Evolutionary conservation across 805 yeast species (phyloP), one percentile per base, ranked within the genome.

Genomic region (Cyberlindnera xylosilytica): DNA sequence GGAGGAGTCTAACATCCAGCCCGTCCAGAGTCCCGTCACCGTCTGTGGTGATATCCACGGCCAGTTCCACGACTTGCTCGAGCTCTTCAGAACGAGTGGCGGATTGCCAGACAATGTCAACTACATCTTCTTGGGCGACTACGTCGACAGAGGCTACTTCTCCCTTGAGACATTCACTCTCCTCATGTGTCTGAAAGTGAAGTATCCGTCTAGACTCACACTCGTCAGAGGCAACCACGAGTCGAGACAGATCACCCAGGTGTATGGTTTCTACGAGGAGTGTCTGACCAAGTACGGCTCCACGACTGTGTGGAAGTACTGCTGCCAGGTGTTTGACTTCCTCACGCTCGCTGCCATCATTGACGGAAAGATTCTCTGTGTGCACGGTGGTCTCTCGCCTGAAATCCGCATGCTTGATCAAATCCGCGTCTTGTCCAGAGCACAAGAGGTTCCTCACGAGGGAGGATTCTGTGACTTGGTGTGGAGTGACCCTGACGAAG

Each of bases 11-110:
- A 90, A 90, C 62, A 88, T 90, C 49, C 97, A 89, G 60, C 97
- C 97, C 0, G 97, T 89, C 3, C 84, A 81, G 57, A 78, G 88
- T 22, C 97, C 97, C 1, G 97, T 89, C 6, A 88, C 96, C 0
- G 97, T 89, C 1, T 89, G 97, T 69, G 97, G 95, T 60, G 99
- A 91, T 66, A 93, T 91, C 56, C 99, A 91, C 65, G 99, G 99
- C 4, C 99, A 91, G 64, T 91, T 91, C 63, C 98, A 91, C 62
- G 99, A 91, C 64, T 72, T 91, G 47, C 68, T 91, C 48, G 97
- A 93, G 63, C 72, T 91, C 20, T 93, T 93, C 65, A 73, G 95
- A 52, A 83, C 90, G 11, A 78, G 89, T 20, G 99, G 99, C 34
- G 98, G 98, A 16, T 20, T 47, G n/a, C 98, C 98, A 0, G 79